phyloP scores from a whole-genome alignment of 2,329 filamentous ascomycete species.

The Cytospora chrysosperma region DNA sequence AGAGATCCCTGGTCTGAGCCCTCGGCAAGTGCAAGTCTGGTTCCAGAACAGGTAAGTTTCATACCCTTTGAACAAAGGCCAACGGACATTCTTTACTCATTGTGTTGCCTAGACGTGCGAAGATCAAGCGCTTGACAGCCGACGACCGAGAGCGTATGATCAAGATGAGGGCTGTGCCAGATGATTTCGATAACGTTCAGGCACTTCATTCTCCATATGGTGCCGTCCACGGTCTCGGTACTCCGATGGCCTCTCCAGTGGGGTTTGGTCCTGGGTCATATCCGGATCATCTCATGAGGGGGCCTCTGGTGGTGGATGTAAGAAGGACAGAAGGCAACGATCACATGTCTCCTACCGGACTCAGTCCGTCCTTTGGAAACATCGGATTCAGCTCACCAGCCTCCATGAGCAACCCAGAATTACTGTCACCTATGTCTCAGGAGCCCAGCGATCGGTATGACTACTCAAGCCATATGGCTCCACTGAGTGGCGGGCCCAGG shows the following conservation, averaged over 20 bases:
- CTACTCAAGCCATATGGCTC: constrained; percentile 49
- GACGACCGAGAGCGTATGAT: constrained; percentile 71
- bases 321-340: constrained; percentile 63
- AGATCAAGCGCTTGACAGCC: constrained; percentile 69
- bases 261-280: constrained; percentile 51
- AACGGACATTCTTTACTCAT: constrained; percentile 22
- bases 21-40: constrained; percentile 95
- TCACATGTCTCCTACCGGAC: constrained; percentile 64
- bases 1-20: constrained; percentile 88
- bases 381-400: constrained; percentile 61
- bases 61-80: neutral
- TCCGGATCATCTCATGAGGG: constrained; percentile 61
- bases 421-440: constrained; percentile 58
- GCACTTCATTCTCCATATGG: constrained; percentile 68
- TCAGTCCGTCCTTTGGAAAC: constrained; percentile 66
- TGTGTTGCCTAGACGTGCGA: constrained; percentile 54
- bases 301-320: constrained; percentile 66
- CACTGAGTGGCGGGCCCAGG: constrained; percentile 48
- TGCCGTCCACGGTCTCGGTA: constrained; percentile 53
- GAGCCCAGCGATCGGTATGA: constrained; percentile 55
- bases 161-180: constrained; percentile 69
- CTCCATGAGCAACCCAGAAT: constrained; percentile 51
- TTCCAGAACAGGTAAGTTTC: constrained; percentile 85
- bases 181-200: constrained; percentile 69
- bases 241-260: constrained; percentile 48